A percentile compares a stretch with the other conserved stretches of the same genome.
Conservation (phyloP, 2,329 filamentous ascomycete genomes). For the Epichloe brachyelytri region DNA sequence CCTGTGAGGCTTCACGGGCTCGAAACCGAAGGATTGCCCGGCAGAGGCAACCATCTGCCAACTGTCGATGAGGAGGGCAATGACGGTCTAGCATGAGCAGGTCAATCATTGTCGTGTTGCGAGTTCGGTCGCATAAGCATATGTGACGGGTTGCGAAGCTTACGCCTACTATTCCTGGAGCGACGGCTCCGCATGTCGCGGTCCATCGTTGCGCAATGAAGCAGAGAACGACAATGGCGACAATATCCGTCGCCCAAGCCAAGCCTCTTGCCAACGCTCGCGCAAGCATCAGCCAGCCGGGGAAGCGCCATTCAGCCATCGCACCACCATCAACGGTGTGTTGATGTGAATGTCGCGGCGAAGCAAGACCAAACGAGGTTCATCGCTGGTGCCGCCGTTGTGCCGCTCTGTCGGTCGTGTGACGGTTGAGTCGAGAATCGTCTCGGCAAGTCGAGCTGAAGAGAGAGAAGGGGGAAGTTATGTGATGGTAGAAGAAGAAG, state of each 20-base stretch:
- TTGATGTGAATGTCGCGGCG: not conserved
- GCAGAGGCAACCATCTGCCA: conserved; percentile 21
- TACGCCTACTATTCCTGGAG: conserved; percentile 21
- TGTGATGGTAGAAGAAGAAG: not conserved
- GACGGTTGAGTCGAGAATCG: no score
- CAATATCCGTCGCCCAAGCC: conserved; percentile 20
- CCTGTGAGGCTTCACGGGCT: conserved; percentile 15
- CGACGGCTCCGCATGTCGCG: conserved; percentile 14
- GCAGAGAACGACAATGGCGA: conserved; percentile 18
- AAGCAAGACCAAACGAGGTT: not conserved
- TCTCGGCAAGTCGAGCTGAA: not conserved
- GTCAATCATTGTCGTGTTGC: not conserved
- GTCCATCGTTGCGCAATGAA: conserved; percentile 21
- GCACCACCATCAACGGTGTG: not conserved
- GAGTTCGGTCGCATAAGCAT: no score
- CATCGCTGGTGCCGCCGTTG: not conserved
- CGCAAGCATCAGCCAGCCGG: conserved; percentile 5
- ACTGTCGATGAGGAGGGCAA: conserved; percentile 25
- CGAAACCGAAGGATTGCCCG: conserved; percentile 15
- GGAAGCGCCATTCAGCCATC: conserved; percentile 3
- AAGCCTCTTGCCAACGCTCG: conserved; percentile 16
- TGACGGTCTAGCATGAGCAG: conserved; percentile 3
- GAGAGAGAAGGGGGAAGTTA: not conserved
- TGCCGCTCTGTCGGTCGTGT: no score
- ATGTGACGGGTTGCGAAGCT: conserved; percentile 6